Conservation (phyloP, 2,329 filamentous ascomycete genomes). For the Pseudopyricularia javanii region DNA sequence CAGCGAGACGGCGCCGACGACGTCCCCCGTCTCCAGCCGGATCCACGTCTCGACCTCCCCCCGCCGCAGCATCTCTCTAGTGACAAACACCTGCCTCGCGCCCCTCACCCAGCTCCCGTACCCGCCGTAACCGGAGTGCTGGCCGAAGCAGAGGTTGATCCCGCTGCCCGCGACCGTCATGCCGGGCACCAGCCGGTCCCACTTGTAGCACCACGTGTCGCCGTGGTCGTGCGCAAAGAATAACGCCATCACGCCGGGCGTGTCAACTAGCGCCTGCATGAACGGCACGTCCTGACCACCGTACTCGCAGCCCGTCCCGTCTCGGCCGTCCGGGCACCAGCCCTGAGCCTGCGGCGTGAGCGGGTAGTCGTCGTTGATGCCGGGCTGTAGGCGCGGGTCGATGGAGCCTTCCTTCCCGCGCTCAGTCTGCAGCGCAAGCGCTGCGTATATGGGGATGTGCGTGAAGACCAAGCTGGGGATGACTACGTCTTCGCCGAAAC, state of each 20-base stretch:
- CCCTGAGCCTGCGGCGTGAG: conserved; percentile 18
- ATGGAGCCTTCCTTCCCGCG: conserved; percentile 5
- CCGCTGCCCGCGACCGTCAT: conserved; percentile 22
- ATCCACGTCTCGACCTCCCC: conserved; percentile 34
- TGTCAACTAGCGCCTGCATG: conserved; percentile 40
- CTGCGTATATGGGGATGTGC: conserved; percentile 29
- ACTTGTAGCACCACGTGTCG: conserved; percentile 34
- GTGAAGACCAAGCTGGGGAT: conserved; percentile 36
- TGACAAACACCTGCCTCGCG: conserved; percentile 29
- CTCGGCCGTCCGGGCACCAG: conserved; percentile 15
- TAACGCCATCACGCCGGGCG: conserved; percentile 33
- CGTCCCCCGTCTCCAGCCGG: conserved; percentile 31
- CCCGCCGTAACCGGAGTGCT: conserved; percentile 58
- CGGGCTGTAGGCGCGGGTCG: conserved; percentile 15
- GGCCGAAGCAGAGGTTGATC: conserved; percentile 31
- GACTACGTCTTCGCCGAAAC: conserved; percentile 10
- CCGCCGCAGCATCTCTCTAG: conserved; percentile 9
- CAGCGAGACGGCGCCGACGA: conserved; percentile 30
- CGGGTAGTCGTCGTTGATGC: conserved; percentile 19
- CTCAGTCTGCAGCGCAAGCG: conserved; percentile 12
- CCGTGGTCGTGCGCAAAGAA: conserved; percentile 51
- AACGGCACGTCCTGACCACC: conserved; percentile 38
- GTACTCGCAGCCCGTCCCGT: conserved; percentile 15
- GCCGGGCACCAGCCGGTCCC: conserved; percentile 12
- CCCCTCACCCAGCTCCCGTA: conserved; percentile 55